phyloP scores from a whole-genome alignment of 495 filamentous ascomycete genomes.

The Penicillium flavigenum region DNA sequence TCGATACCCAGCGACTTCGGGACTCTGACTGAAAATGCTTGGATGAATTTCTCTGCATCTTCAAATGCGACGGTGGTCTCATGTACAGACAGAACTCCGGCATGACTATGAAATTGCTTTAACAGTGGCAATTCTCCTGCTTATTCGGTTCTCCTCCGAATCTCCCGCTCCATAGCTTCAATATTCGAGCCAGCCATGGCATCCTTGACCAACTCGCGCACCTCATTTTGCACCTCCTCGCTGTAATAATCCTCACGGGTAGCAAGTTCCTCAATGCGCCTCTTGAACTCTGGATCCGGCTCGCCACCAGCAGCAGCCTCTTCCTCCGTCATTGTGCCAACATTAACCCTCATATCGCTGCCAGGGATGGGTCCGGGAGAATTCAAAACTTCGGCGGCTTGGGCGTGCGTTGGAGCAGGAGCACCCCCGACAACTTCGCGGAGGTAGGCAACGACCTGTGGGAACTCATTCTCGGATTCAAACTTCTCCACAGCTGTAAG shows the following conservation, averaged over 20 bases:
- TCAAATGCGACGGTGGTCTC: background rate
- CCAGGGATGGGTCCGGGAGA: conserved; percentile 58
- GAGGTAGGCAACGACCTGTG: conserved; percentile 67
- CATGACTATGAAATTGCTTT: background rate
- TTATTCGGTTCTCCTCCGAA: conserved; percentile 60
- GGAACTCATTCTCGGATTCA: conserved; percentile 66
- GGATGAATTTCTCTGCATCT: background rate
- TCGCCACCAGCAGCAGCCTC: conserved; percentile 48
- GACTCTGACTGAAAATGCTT: background rate
- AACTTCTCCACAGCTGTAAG: conserved; percentile 71
- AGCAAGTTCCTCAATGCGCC: conserved; percentile 75
- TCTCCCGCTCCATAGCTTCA: conserved; percentile 55
- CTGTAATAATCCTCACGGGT: conserved; percentile 69
- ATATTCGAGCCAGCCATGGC: conserved; percentile 57
- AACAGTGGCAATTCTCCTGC: background rate
- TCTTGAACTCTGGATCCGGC: conserved; percentile 69
- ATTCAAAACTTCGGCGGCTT: conserved; percentile 34
- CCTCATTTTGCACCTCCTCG: conserved; percentile 64
- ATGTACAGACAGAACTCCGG: background rate
- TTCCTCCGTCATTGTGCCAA: conserved; percentile 64
- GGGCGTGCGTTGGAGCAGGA: conserved; percentile 18
- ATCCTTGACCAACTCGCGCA: conserved; percentile 69
- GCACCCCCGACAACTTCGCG: conserved; percentile 43
- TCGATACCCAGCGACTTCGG: background rate
- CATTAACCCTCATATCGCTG: conserved; percentile 59